A percentile compares a stretch with the other conserved stretches of the same genome.
phyloP scores from a whole-genome alignment of 805 yeast genomes.

The Grigorovia yakushimaensis region DNA sequence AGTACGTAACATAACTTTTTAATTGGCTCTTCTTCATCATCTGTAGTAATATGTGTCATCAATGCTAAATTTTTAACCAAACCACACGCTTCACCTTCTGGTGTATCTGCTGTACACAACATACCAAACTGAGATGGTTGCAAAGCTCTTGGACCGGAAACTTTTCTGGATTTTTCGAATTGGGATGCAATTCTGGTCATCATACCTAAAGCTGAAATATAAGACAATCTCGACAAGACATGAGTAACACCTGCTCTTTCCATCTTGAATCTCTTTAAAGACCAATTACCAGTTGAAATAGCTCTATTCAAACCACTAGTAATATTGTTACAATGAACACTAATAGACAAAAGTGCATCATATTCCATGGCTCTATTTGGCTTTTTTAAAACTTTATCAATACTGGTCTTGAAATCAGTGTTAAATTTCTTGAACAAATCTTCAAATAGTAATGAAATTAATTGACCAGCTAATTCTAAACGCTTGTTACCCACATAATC shows the following conservation, averaged over 20 bases:
- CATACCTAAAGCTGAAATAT: conserved; percentile 95
- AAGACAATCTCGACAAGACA: conserved; percentile 81
- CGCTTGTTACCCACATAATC: conserved; percentile 98
- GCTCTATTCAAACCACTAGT: conserved; percentile 94
- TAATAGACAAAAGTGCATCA: conserved; percentile 82
- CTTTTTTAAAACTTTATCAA: conserved; percentile 86
- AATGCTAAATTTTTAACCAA: conserved; percentile 91
- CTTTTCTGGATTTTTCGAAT: conserved; percentile 95
- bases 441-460: conserved; percentile 89
- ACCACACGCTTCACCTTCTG: conserved; percentile 99
- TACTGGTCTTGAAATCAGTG: conserved; percentile 85
- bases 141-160: conserved; percentile 95
- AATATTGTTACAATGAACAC: conserved; percentile 85
- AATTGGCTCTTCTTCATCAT: conserved; percentile 90
- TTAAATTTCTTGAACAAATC: conserved; percentile 96
- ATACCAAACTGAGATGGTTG: conserved; percentile 99
- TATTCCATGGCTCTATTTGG: conserved; percentile 93
- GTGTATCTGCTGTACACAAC: conserved; percentile 98
- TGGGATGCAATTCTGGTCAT: conserved; percentile 99
- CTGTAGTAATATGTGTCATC: conserved; percentile 98
- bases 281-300: conserved; percentile 98
- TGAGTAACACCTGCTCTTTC: conserved; percentile 99
- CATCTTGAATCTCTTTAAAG: conserved; percentile 97
- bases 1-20: conserved; percentile 62
- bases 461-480: conserved; percentile 92